Percentiles rank a stretch among this genome's conserved stretches.
Evolutionary conservation across 2,329 filamentous ascomycete species (phyloP).

Genomic region (Clarireedia sp.): DNA sequence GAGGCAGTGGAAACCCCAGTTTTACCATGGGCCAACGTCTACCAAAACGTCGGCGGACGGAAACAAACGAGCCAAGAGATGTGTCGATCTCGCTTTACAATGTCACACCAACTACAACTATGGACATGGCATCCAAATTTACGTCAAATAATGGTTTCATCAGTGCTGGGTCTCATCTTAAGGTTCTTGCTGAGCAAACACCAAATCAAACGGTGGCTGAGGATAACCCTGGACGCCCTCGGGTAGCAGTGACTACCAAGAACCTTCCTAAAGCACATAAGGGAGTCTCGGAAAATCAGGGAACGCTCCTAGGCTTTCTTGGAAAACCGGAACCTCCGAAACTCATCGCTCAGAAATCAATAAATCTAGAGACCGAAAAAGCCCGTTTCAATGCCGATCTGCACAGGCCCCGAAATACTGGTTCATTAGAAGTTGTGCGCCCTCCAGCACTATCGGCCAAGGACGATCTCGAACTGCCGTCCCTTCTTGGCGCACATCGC

Average conservation of each 20-base stretch:
- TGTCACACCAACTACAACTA: slow-evolving; percentile 47
- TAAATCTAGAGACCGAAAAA: not conserved
- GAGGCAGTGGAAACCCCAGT: slow-evolving; percentile 17
- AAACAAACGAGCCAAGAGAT: slow-evolving; percentile 10
- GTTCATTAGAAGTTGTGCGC: not conserved
- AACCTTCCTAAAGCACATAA: slow-evolving; percentile 12
- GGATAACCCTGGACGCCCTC: slow-evolving; percentile 3
- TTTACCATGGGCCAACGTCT: slow-evolving; percentile 20
- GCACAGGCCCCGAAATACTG: slow-evolving; percentile 1
- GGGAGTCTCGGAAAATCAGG: slow-evolving; percentile 16
- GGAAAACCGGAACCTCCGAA: slow-evolving; percentile 14
- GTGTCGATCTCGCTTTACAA: slow-evolving; percentile 23
- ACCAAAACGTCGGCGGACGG: slow-evolving; percentile 25
- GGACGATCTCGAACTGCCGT: not conserved
- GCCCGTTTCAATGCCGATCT: not conserved
- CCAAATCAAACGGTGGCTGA: slow-evolving; percentile 20
- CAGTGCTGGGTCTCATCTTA: slow-evolving; percentile 26
- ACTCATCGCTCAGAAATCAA: not conserved
- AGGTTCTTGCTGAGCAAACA: slow-evolving; percentile 25
- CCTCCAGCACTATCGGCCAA: not conserved
- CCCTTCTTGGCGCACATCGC: slow-evolving; percentile 19
- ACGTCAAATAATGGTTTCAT: slow-evolving; percentile 42
- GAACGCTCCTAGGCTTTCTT: slow-evolving; percentile 23
- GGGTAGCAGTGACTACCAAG: not conserved
- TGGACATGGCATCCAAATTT: slow-evolving; percentile 54